Conservation (phyloP, 1,284 basidiomycete genomes). For the Takashimella koratensis region DNA sequence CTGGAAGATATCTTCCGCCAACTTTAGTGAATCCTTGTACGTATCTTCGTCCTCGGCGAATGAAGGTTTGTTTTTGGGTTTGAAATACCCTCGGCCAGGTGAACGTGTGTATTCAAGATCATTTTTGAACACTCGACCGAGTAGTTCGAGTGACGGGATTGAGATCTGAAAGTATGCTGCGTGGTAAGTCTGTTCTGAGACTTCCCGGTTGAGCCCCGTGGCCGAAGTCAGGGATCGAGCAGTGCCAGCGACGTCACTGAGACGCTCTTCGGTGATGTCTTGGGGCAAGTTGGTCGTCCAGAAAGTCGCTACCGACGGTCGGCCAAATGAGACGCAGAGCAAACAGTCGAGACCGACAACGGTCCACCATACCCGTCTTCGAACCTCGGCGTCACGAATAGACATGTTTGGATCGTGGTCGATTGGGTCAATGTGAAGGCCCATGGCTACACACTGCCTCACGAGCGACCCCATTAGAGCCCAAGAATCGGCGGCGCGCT, state of each 20-base stretch:
- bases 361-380: slow-evolving; percentile 47
- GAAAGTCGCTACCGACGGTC: slow-evolving; percentile 44
- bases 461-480: slow-evolving; percentile 39
- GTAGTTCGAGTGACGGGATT: slow-evolving; percentile 45
- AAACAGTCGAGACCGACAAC: slow-evolving; percentile 46
- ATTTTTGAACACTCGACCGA: slow-evolving; percentile 40
- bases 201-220: slow-evolving; percentile 33
- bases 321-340: slow-evolving; percentile 44
- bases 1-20: slow-evolving; percentile 42
- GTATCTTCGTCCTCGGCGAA: slow-evolving; percentile 28
- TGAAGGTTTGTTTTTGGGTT: slow-evolving; percentile 4
- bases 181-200: slow-evolving; percentile 44
- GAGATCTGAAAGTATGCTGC: slow-evolving; percentile 47
- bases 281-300: slow-evolving; percentile 46
- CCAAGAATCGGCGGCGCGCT: slow-evolving; percentile 47
- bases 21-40: slow-evolving; percentile 44
- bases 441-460: slow-evolving; percentile 45
- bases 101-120: neutral
- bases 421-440: slow-evolving; percentile 46
- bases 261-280: slow-evolving; percentile 39
- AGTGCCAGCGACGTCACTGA: slow-evolving; percentile 40
- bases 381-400: slow-evolving; percentile 43
- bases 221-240: slow-evolving; percentile 27
- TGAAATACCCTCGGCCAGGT: neutral
- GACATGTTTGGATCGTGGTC: slow-evolving; percentile 41